Conservation (phyloP, 805 yeast genomes). For the Metschnikowia baotianmanensis region DNA sequence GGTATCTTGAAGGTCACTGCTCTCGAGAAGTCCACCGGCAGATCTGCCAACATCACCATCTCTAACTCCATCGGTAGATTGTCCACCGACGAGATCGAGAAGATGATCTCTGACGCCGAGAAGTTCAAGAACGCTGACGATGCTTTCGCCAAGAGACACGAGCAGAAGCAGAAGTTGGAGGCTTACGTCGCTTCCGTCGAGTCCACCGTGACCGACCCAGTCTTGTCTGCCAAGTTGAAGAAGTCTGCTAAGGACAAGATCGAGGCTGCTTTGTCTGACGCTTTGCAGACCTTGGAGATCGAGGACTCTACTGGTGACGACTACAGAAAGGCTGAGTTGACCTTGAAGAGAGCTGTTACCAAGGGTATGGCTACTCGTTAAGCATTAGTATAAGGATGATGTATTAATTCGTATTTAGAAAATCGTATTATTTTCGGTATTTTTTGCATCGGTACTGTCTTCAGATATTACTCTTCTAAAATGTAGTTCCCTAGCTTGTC, state of each 20-base stretch:
- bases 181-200: constrained; percentile 92
- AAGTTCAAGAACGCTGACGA: constrained; percentile 63
- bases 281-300: constrained; percentile 94
- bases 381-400: constrained; percentile 28
- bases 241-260: constrained; percentile 90
- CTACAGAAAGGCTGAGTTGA: constrained; percentile 98
- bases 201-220: constrained; percentile 56
- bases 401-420: constrained; percentile 21
- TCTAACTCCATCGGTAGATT: constrained; percentile 99
- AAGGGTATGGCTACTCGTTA: constrained; percentile 98
- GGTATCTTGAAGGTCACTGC: constrained; percentile 97
- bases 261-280: constrained; percentile 97
- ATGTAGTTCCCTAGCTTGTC: constrained; percentile 83
- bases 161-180: constrained; percentile 92
- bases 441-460: no score
- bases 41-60: constrained; percentile 93
- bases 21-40: constrained; percentile 97
- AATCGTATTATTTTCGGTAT: constrained; percentile 16
- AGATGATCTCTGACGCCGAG: constrained; percentile 97
- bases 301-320: constrained; percentile 97
- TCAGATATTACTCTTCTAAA: constrained; percentile 40
- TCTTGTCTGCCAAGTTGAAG: constrained; percentile 60
- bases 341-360: constrained; percentile 98
- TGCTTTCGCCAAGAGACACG: constrained; percentile 88
- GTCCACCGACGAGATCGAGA: constrained; percentile 95